A percentile compares a stretch with the other conserved stretches of the same genome.
Conservation (phyloP, 352 stramenopile species). For the Phytopythium sindhum region DNA sequence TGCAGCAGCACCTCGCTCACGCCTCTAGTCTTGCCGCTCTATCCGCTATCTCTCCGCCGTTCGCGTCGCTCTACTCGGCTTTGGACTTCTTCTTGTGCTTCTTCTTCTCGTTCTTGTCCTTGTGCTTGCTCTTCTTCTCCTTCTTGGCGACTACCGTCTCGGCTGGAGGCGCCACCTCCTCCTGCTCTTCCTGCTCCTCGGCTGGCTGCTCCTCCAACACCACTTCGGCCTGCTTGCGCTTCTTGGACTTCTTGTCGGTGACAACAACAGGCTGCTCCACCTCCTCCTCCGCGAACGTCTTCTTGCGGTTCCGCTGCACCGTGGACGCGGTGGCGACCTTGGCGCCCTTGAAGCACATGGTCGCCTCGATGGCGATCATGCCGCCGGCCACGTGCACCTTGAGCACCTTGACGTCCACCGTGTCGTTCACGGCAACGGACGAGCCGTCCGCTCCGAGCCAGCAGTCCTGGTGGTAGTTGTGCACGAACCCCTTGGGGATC, state of each 20-base stretch:
- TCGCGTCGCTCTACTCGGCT: conserved; percentile 41
- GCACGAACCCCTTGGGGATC: conserved; percentile 69
- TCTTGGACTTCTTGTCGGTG: conserved; percentile 16
- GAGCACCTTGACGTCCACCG: conserved; percentile 66
- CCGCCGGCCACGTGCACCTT: conserved; percentile 68
- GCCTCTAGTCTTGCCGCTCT: neutral
- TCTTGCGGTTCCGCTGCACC: conserved; percentile 3
- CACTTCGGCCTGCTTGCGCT: conserved; percentile 28
- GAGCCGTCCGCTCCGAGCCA: conserved; percentile 58
- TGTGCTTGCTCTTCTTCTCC: conserved; percentile 29
- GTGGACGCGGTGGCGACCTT: neutral
- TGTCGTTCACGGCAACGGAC: conserved; percentile 56
- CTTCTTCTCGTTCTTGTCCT: conserved; percentile 35
- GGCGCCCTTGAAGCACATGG: conserved; percentile 44
- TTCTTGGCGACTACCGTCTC: conserved; percentile 14
- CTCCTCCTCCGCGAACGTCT: conserved; percentile 14
- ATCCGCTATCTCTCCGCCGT: neutral
- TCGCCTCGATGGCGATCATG: conserved; percentile 79
- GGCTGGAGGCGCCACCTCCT: conserved; percentile 14
- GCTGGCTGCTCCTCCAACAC: conserved; percentile 16
- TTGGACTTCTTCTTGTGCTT: conserved; percentile 46
- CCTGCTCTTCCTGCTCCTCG: conserved; percentile 24
- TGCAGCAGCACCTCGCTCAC: neutral
- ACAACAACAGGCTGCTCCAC: conserved; percentile 3
- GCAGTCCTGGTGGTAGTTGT: conserved; percentile 77